Percentiles rank a stretch among this genome's conserved stretches.
phyloP scores from a whole-genome alignment of 352 stramenopile species.

The Pythium monospermum region DNA sequence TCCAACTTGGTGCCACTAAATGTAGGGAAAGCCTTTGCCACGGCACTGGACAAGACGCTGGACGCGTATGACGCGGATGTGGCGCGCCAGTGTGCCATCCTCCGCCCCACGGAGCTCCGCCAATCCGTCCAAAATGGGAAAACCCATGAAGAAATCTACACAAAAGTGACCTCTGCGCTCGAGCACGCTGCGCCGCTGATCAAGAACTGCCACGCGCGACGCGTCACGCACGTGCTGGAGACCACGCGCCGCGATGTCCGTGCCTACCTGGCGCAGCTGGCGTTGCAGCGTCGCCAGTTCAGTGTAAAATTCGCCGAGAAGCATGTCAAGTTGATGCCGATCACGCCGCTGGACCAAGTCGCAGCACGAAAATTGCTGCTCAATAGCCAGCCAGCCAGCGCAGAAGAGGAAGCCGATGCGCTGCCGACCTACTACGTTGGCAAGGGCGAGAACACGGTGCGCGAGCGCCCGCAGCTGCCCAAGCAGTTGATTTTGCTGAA shows the following conservation, averaged over 20 bases:
- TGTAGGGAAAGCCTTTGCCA: conserved; percentile 28
- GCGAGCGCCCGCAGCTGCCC: conserved; percentile 26
- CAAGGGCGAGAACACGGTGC: conserved; percentile 33
- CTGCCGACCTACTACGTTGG: conserved; percentile 41
- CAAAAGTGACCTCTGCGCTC: conserved; percentile 30
- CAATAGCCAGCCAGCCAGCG: conserved; percentile 12
- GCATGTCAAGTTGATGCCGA: conserved; percentile 12
- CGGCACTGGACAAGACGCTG: conserved; percentile 32
- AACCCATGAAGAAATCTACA: conserved; percentile 22
- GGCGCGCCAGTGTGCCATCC: conserved; percentile 13
- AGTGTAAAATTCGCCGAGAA: background rate
- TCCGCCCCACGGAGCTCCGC: conserved; percentile 19
- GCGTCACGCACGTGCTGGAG: conserved; percentile 15
- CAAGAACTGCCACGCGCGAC: conserved; percentile 9
- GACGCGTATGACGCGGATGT: conserved; percentile 32
- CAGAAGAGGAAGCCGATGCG: conserved; percentile 11
- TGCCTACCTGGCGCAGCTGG: conserved; percentile 13
- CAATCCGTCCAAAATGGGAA: background rate
- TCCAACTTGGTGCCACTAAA: conserved; percentile 33
- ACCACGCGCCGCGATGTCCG: conserved; percentile 17
- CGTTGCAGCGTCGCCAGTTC: background rate
- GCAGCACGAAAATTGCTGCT: conserved; percentile 35
- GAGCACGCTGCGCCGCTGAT: conserved; percentile 29
- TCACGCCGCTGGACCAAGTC: conserved; percentile 44
- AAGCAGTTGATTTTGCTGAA: conserved; percentile 39